Evolutionary conservation across 176 grass and related monocot species (phyloP).

Genomic region (Carex kokanica): DNA sequence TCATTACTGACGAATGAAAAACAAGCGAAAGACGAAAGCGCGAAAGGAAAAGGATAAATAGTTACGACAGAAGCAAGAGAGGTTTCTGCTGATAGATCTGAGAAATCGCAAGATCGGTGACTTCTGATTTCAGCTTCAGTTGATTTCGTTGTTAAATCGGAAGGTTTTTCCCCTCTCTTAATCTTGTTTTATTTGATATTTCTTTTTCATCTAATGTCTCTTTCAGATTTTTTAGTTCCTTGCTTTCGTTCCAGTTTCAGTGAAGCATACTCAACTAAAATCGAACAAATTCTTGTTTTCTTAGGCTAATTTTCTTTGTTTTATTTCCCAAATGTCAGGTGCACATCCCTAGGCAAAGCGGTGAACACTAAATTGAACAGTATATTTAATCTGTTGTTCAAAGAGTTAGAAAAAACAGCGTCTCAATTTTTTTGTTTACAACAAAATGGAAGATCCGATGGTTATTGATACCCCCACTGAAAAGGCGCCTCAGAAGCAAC

Average conservation of each 20-base stretch:
- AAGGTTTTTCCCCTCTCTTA: background rate
- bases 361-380: background rate
- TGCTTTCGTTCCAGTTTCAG: background rate
- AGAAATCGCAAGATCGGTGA: background rate
- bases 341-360: background rate
- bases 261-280: background rate
- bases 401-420: background rate
- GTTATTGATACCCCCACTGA: constrained; percentile 27
- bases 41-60: background rate
- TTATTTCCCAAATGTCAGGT: background rate
- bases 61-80: background rate
- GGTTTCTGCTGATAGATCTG: constrained; percentile 10
- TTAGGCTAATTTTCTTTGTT: constrained; percentile 11
- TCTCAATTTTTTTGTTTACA: background rate
- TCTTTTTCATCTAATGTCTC: background rate
- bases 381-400: background rate
- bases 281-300: constrained; percentile 5
- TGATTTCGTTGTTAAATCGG: background rate
- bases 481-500: constrained; percentile 60
- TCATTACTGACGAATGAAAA: background rate
- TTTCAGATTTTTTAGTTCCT: background rate
- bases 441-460: constrained; percentile 34
- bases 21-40: background rate
- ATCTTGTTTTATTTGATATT: background rate
- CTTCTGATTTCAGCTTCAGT: background rate